Conservation (phyloP, 257 asterid genomes). For the Misopates orontium region DNA sequence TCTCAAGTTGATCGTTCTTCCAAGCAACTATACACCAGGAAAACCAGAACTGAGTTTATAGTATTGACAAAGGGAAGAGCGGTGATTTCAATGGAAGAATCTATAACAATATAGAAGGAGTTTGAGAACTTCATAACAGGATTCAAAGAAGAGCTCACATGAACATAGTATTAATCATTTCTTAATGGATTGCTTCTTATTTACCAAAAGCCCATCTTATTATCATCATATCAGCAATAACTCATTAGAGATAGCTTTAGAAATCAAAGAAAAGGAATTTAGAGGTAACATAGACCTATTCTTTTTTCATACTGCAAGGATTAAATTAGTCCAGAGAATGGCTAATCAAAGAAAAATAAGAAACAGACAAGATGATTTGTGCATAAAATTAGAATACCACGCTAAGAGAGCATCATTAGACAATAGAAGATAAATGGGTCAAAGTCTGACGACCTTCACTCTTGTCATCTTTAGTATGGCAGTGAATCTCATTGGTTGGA, state of each 20-base stretch:
- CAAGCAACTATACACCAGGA: conserved; percentile 66
- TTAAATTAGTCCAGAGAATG: neutral
- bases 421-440: neutral
- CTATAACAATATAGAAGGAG: neutral
- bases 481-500: conserved; percentile 87
- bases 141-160: neutral
- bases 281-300: neutral
- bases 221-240: conserved; percentile 7
- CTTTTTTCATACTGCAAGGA: neutral
- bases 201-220: conserved; percentile 13
- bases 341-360: neutral
- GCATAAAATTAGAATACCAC: neutral
- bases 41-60: conserved; percentile 19
- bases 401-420: conserved; percentile 16
- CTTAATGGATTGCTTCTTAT: neutral
- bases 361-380: neutral
- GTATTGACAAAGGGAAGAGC: conserved; percentile 2
- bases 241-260: too few species aligned
- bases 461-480: conserved; percentile 77
- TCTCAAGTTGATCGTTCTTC: conserved; percentile 94
- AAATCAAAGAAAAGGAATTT: neutral
- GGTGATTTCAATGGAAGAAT: neutral
- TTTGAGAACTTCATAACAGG: conserved; percentile 1
- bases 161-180: too few species aligned
- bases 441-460: conserved; percentile 73